Base-by-base conservation (phyloP, 768 basidiomycete genomes). In the Xanthoconium purpureum region DNA sequence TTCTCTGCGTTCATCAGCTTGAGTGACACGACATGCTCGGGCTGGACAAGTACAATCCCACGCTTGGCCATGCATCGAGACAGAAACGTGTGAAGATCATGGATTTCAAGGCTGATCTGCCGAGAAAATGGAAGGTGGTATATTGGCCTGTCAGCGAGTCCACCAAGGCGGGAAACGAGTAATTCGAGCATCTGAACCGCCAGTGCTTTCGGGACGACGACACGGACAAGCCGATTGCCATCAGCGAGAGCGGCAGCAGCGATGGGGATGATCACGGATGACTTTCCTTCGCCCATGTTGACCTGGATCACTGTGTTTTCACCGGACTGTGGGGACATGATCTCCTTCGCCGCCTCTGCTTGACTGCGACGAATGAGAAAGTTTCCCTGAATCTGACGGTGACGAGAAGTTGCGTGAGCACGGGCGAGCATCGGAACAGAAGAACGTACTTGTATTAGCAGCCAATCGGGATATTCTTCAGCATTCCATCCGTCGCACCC, bases 1-100 rank as follows among this genome's bases (percentile, higher is more conserved):
- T 52, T 53, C 30, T 81, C 74, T 13, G 80, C 58, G 0, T 69
- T 68, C 74, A 75, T 74, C 36, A 82, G 65, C 54, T 74, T 71
- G 55, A 77, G 77, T 0, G 81, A 82, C 2, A 81, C 70, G 3
- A 79, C 73, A 39, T 82, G 80, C 45, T 82, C 80, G 0, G 81
- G 81, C 47, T 82, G 47, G 18, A 36, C 35, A 8, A 47, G 47
- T 8, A 47, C 18, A 10, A 47, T 24, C 6, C 47, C 47, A 18
- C 66, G 62, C 33, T 63, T 62, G 0, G 50, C 49, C 48, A 63
- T 65, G 55, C 80, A 83, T 33, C 66, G 66, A 29, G 70, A 57
- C 52, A 73, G 70, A 17, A 82, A 52, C 18, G 43, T 18, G 11
- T 58, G 57, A n/a, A 80, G 65, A 17, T 37, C 45, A 4, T 52